Evolutionary conservation across 345 rosid genomes (phyloP), one percentile per base, ranked within the genome.

Genomic region (Alliaria petiolata): DNA sequence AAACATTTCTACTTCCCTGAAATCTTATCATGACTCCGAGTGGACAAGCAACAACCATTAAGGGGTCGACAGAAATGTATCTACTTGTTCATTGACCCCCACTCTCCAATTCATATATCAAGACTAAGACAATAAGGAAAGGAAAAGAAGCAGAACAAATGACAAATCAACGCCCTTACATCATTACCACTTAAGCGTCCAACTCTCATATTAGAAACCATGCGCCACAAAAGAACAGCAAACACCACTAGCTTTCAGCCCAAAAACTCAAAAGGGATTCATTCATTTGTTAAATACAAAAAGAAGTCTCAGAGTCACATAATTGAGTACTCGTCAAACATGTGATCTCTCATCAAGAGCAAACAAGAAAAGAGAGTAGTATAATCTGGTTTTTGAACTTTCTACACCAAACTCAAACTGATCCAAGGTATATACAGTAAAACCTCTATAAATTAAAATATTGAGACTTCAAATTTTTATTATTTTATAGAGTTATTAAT

Each of bases 131-230:
- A 35, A 8, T 7, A 17, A 49, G 34, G 13, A 33, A 69, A 61
- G 26, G n/a, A 6, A 33, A 34, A 43, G 13, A 53, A 52, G 36
- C 10, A 40, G 47, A 59, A 66, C 5, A 43, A 16, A 33, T 36
- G 22, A 62, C 40, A 62, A 12, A 30, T 38, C 30, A 26, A 26
- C 30, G 82, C 84, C 7, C 79, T 70, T 76, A 76, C 79, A 92
- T 85, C 83, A 45, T 89, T 78, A 60, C 89, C 97, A 60, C 82
- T 69, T 68, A 91, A 95, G 72, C 76, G 75, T 57, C 97, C 99
- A 82, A 83, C 81, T n/a, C n/a, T n/a, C n/a, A 52, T 39, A 17
- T 3, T 19, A 30, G n/a, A 15, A 46, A 1, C 73, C 59, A 3
- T 22, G 33, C 64, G 44, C 11, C 63, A 16, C 26, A 44, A 49